Percentiles rank a stretch among this genome's conserved stretches.
Evolutionary conservation across 2,329 filamentous ascomycete genomes (phyloP).

Genomic region (Amphichorda felina): DNA sequence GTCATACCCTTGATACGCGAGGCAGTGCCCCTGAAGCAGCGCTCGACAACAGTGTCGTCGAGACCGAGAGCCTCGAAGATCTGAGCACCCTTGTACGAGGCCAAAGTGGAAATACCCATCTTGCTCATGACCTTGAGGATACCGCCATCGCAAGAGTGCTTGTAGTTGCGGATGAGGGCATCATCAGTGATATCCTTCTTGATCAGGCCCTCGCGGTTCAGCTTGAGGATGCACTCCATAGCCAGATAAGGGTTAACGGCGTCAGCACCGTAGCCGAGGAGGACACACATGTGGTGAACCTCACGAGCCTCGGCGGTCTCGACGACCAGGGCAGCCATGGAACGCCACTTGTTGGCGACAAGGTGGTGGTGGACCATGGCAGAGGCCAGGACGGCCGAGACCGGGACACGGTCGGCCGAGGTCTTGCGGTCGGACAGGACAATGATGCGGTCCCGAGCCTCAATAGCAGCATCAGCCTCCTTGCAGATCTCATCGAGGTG

Average conservation of each 20-base stretch:
- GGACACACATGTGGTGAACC: constrained; percentile 98
- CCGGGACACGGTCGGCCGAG: constrained; percentile 67
- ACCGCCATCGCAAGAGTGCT: constrained; percentile 89
- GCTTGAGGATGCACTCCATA: constrained; percentile 93
- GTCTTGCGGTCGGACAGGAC: constrained; percentile 83
- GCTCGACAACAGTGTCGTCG: constrained; percentile 82
- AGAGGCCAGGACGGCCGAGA: constrained; percentile 79
- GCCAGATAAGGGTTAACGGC: constrained; percentile 91
- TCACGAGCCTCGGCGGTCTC: constrained; percentile 94
- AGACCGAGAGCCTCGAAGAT: constrained; percentile 95
- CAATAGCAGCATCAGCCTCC: constrained; percentile 71
- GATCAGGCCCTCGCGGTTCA: constrained; percentile 86
- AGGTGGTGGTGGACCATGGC: constrained; percentile 93
- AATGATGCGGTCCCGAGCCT: constrained; percentile 73
- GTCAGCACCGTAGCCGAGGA: constrained; percentile 89
- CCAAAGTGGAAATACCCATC: constrained; percentile 96
- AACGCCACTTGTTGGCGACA: constrained; percentile 91
- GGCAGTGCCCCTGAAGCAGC: constrained; percentile 89
- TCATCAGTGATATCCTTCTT: constrained; percentile 79
- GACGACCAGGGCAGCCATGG: constrained; percentile 72
- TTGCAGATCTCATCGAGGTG: constrained; percentile 84
- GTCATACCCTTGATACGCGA: constrained; percentile 91
- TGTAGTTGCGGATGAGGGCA: constrained; percentile 86
- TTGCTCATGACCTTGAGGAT: constrained; percentile 99
- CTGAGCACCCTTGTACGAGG: constrained; percentile 95